Evolutionary conservation across 768 basidiomycete genomes (phyloP), one percentile per base, ranked within the genome.

Genomic region (Cystobasidium onofrii): DNA sequence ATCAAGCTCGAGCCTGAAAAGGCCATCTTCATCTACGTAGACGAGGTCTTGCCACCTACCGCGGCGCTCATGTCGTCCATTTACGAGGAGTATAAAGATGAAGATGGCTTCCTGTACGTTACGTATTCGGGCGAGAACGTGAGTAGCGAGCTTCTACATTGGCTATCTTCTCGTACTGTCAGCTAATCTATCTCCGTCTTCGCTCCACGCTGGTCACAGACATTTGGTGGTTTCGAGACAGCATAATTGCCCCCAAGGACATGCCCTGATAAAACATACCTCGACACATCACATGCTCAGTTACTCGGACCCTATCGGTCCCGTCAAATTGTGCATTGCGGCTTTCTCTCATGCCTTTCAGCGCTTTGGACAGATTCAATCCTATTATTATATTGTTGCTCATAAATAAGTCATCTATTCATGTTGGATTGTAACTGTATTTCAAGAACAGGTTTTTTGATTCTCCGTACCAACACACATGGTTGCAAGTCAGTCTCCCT

Each of bases 1-100:
- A 99, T 98, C 89, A 98, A 99, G 88, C 87, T 99, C 73, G 91
- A 93, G 27, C 94, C 96, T 36, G 96, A 99, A 87, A 97, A 97
- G 84, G 96, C 96, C 43, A 99, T 99, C 84, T 99, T 98, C 85
- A 97, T 99, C 83, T 99, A 98, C 79, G 96, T 99, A 64, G 93
- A 99, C 78, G 96, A 99, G 82, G 93, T 98, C 67, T 86, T 99
- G 33, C 96, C 96, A 54, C 96, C 96, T 52, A 98, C 96, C 0
- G 96, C 95, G 17, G 94, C 95, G 1, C 84, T 98, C 62, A 99
- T 99, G 96, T 93, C 91, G 79, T 88, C 92, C 71, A 97, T 99
- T 80, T 99, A 99, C 80, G 96, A 99, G 83, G 96, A 99, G 83
- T 95, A 99, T 86, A 98, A 98, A 86, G 96, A 99, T 78, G 96